Conservation (phyloP, 2,329 filamentous ascomycete species). For the Ascochyta pisi region DNA sequence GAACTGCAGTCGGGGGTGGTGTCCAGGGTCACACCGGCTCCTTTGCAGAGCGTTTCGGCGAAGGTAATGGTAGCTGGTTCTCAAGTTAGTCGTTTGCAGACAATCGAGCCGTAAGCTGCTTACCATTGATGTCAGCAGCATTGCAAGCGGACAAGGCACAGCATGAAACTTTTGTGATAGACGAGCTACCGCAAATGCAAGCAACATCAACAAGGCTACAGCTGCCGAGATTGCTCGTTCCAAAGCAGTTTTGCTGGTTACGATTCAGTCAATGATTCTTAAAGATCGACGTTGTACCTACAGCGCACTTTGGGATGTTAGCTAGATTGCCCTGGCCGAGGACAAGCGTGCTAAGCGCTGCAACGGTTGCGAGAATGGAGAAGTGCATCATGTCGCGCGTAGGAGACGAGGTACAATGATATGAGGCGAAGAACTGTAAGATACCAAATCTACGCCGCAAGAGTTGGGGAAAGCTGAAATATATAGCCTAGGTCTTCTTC, state of each 20-base stretch:
- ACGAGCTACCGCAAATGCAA: conserved; percentile 53
- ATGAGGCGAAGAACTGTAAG: background rate
- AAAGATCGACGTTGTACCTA: conserved; percentile 9
- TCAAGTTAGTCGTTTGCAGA: conserved; percentile 6
- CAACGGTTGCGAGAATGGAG: conserved; percentile 32
- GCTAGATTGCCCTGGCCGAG: conserved; percentile 32
- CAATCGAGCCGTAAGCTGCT: conserved; percentile 10
- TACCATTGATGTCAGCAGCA: conserved; percentile 41
- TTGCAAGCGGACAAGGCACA: conserved; percentile 51
- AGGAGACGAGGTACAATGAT: no score
- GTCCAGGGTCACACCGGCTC: conserved; percentile 49
- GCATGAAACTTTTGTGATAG: conserved; percentile 51
- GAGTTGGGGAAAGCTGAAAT: conserved; percentile 8
- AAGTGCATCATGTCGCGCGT: conserved; percentile 32
- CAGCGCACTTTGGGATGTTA: conserved; percentile 40
- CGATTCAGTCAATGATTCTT: background rate
- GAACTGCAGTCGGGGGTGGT: conserved; percentile 46
- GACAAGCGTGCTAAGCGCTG: conserved; percentile 34
- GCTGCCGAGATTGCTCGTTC: conserved; percentile 43
- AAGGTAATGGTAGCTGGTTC: conserved; percentile 51
- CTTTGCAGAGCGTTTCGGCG: conserved; percentile 51
- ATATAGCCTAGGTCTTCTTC: conserved; percentile 6
- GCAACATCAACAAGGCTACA: conserved; percentile 50
- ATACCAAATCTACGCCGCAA: background rate
- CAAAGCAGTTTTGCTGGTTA: conserved; percentile 46